phyloP scores from a whole-genome alignment of 192 early-diverging fungal species.

The Dispira parvispora region DNA sequence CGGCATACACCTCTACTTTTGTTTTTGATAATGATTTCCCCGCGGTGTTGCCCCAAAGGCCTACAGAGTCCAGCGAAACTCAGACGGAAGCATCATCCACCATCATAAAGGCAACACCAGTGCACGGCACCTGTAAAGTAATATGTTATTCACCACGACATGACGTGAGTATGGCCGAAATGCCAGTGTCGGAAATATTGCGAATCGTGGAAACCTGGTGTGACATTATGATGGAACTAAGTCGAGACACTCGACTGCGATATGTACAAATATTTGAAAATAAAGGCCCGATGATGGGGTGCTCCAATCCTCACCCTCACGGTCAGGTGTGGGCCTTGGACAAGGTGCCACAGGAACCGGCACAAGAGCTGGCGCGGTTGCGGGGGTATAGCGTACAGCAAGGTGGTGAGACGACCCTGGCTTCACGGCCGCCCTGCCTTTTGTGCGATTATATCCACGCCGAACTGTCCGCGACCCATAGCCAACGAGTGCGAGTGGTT shows the following conservation, averaged over 20 bases:
- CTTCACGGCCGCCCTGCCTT: conserved; percentile 31
- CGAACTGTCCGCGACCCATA: conserved; percentile 19
- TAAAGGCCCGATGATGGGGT: conserved; percentile 93
- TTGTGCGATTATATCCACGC: conserved; percentile 61
- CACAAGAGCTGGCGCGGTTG: conserved; percentile 50
- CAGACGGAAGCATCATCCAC: conserved; percentile 11
- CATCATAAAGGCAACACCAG: conserved; percentile 38
- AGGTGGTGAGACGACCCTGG: not conserved
- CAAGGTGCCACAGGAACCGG: conserved; percentile 64
- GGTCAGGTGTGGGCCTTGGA: conserved; percentile 87
- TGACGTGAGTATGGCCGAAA: conserved; percentile 77
- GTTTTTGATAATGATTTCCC: conserved; percentile 90
- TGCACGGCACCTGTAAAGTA: conserved; percentile 68
- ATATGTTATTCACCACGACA: conserved; percentile 88
- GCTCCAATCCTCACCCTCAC: conserved; percentile 94
- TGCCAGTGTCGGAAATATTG: conserved; percentile 44
- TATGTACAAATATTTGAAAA: conserved; percentile 97
- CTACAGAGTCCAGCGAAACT: conserved; percentile 16
- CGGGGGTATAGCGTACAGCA: conserved; percentile 37
- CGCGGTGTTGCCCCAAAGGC: conserved; percentile 53
- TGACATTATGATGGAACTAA: conserved; percentile 35
- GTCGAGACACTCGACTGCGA: conserved; percentile 31
- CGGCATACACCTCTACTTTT: conserved; percentile 59
- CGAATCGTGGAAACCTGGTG: conserved; percentile 61
- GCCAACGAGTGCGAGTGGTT: conserved; percentile 38